Evolutionary conservation across 2,329 filamentous ascomycete species (phyloP).

Genomic region (Nothomitra cinnamomea): DNA sequence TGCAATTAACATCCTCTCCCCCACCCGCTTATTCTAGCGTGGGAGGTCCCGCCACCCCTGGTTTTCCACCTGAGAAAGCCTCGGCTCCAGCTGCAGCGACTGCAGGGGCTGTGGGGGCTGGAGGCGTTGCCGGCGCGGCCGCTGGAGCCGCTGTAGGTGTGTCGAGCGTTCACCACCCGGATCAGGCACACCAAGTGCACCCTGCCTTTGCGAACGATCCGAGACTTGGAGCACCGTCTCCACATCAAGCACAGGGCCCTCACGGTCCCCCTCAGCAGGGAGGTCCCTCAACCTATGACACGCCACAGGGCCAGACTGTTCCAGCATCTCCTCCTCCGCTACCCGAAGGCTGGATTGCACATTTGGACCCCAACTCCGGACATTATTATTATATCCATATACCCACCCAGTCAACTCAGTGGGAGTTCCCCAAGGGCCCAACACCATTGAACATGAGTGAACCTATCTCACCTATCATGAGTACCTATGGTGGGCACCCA

Average conservation of each 20-base stretch:
- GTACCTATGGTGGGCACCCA: slow-evolving; percentile 54
- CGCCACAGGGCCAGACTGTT: slow-evolving; percentile 15
- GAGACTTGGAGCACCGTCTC: slow-evolving; percentile 29
- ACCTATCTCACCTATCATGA: slow-evolving; percentile 68
- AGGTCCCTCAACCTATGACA: slow-evolving; percentile 10
- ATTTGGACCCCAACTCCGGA: slow-evolving; percentile 85
- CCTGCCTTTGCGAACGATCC: slow-evolving; percentile 84
- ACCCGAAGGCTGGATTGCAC: slow-evolving; percentile 95
- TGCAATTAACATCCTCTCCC: slow-evolving; percentile 66
- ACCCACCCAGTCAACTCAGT: slow-evolving; percentile 87
- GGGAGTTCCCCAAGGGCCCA: slow-evolving; percentile 95
- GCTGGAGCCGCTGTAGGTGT: slow-evolving; percentile 13
- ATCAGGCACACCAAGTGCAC: slow-evolving; percentile 45
- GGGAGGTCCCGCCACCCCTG: slow-evolving; percentile 27
- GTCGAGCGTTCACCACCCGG: slow-evolving; percentile 16
- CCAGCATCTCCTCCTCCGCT: slow-evolving; percentile 58
- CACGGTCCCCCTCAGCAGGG: slow-evolving; percentile 7
- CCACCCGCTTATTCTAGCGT: slow-evolving; percentile 92
- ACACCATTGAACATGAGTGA: slow-evolving; percentile 75
- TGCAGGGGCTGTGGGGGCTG: slow-evolving; percentile 5
- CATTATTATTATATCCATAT: slow-evolving; percentile 99
- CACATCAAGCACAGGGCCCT: slow-evolving; percentile 24
- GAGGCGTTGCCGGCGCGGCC: slow-evolving; percentile 12
- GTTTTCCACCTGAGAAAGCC: slow-evolving; percentile 68
- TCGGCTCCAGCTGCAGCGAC: slow-evolving; percentile 23